Conservation (phyloP, 768 basidiomycete species). For the Tulasnella calospora region DNA sequence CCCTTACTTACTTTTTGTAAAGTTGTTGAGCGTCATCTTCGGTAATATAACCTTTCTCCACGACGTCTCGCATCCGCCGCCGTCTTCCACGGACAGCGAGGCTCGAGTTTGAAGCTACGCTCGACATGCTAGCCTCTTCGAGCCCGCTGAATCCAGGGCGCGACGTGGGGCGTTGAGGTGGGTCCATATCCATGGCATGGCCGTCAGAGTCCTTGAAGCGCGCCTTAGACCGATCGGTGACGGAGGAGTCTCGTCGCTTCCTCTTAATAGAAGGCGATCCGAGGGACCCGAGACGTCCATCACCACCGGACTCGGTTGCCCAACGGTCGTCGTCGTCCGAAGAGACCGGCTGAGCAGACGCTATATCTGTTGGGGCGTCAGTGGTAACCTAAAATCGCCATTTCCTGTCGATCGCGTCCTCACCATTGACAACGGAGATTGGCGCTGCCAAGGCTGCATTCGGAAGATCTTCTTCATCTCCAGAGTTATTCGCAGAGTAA, state of each 20-base stretch:
- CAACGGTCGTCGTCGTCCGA: slow-evolving; percentile 24
- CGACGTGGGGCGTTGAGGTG: not conserved
- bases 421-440: slow-evolving; percentile 30
- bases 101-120: slow-evolving; percentile 22
- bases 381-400: not conserved
- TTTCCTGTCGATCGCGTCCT: not conserved
- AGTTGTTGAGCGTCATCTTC: slow-evolving; percentile 28
- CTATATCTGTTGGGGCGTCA: slow-evolving; percentile 20
- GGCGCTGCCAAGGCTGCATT: slow-evolving; percentile 29
- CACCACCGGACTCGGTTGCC: not conserved
- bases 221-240: slow-evolving; percentile 15
- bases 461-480: slow-evolving; percentile 30
- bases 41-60: slow-evolving; percentile 28
- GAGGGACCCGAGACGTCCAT: not conserved
- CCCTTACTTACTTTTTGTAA: slow-evolving; percentile 25
- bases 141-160: not conserved
- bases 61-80: slow-evolving; percentile 23
- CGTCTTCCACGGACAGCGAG: not conserved
- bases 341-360: slow-evolving; percentile 17
- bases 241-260: slow-evolving; percentile 10
- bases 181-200: slow-evolving; percentile 15
- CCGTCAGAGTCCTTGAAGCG: slow-evolving; percentile 14
- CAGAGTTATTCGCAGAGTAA: slow-evolving; percentile 28
- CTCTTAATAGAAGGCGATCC: not conserved
- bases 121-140: slow-evolving; percentile 9